A percentile compares a stretch with the other conserved stretches of the same genome.
phyloP scores from a whole-genome alignment of 192 early-diverging fungal genomes.

The Linnemannia schmuckeri region DNA sequence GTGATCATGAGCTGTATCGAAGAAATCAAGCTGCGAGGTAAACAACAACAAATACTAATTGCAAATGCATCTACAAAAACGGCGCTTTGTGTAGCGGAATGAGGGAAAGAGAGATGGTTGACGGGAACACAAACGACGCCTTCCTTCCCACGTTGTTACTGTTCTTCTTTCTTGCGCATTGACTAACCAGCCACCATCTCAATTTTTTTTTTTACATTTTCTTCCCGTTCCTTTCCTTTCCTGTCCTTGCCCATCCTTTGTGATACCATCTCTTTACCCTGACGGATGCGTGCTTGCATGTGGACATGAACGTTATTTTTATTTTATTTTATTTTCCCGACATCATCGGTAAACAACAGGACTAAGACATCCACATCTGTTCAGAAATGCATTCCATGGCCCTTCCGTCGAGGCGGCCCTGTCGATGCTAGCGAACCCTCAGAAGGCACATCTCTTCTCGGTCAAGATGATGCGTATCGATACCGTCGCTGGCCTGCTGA shows the following conservation, averaged over 20 bases:
- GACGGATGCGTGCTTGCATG: conserved; percentile 2
- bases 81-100: not conserved
- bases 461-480: conserved; percentile 56
- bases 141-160: not conserved
- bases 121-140: conserved; percentile 2
- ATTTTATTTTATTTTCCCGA: not conserved
- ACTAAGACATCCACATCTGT: conserved; percentile 41
- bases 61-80: not conserved
- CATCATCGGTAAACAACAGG: conserved; percentile 5
- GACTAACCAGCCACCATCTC: conserved; percentile 1
- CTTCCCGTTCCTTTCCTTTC: not conserved
- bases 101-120: not conserved
- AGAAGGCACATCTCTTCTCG: conserved; percentile 34
- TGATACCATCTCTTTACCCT: not conserved
- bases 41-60: not conserved
- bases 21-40: conserved; percentile 55
- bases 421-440: conserved; percentile 37
- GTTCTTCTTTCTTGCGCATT: not conserved
- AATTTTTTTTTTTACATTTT: not conserved
- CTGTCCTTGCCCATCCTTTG: not conserved
- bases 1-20: conserved; percentile 55
- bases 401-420: conserved; percentile 45
- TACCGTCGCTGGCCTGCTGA: conserved; percentile 45
- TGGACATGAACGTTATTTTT: not conserved
- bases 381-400: conserved; percentile 41